Evolutionary conservation across 768 basidiomycete genomes (phyloP).

Genomic region (Gymnopilus junonius): DNA sequence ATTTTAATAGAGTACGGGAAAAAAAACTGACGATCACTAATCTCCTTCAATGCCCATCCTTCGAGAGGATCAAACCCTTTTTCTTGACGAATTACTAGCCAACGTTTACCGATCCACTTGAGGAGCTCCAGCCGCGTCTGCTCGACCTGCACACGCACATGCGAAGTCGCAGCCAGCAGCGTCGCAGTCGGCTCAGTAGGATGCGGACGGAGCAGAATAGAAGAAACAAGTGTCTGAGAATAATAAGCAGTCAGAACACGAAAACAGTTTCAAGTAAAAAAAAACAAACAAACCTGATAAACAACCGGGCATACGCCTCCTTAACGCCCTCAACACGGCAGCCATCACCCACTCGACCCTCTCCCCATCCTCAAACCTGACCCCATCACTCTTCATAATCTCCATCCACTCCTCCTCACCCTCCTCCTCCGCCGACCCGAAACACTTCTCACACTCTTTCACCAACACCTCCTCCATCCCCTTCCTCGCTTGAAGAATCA

Average conservation of each 20-base stretch:
- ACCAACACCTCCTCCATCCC: slow-evolving; percentile 66
- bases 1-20: neutral
- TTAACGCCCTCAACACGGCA: slow-evolving; percentile 49
- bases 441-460: slow-evolving; percentile 62
- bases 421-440: slow-evolving; percentile 63
- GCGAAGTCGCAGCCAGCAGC: too few relatives aligned
- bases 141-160: too few relatives aligned
- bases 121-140: too few relatives aligned
- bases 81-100: slow-evolving; percentile 73
- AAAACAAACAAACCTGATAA: slow-evolving; percentile 65
- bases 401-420: slow-evolving; percentile 78
- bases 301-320: slow-evolving; percentile 21
- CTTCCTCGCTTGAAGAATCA: slow-evolving; percentile 67
- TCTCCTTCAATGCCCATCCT: too few relatives aligned
- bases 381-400: too few relatives aligned
- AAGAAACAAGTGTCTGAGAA: too few relatives aligned
- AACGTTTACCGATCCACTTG: too few relatives aligned
- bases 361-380: slow-evolving; percentile 79
- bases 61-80: slow-evolving; percentile 83
- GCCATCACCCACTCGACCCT: slow-evolving; percentile 79
- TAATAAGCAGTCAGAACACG: neutral
- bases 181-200: too few relatives aligned
- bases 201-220: too few relatives aligned
- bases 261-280: neutral
- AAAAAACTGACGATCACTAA: slow-evolving; percentile 67